Base-by-base conservation (phyloP, 208 protist species). In the Leishmania tarentolae region DNA sequence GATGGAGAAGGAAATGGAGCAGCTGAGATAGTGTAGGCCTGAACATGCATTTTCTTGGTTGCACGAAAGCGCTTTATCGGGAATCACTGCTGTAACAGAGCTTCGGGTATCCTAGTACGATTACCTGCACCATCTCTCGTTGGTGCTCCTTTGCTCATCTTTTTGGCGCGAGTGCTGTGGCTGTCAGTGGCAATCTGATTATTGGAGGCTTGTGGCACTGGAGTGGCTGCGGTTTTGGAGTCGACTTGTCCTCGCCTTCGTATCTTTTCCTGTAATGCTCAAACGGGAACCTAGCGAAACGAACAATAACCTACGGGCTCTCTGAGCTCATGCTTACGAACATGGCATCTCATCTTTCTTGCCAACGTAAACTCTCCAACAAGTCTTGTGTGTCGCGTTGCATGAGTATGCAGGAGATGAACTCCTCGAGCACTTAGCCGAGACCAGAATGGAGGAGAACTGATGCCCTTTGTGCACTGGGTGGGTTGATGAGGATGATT, bases 251-350 rank as follows among this genome's bases (percentile, higher is more conserved):
- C 69, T 40, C 69, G 28, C 44, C 69, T 21, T 73, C 40, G 6
- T 73, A 53, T 50, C 46, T 73, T 73, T 53, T 53, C 50, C 50
- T 53, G 69, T 73, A 73, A 75, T 75, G 42, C 42, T 53, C 21
- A 57, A 44, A 57, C 68, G 31, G 46, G 63, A 44, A 44, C 40
- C 19, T 44, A 61, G 28, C 44, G 40, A 53, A 57, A 57, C 72
- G 44, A 79, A 35, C 61, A 59, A 37, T 9, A 31, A 80, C 15
- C 13, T 17, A 50, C 50, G 3, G 52, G 69, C 40, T 52, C 65
- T 15, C 40, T 3, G 13, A 13, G 40, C 0, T 28, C 44, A 52
- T 31, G 6, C 11, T 19, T 50, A 24, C 21, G 44, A 28, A 31
- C 37, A 73, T 3, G 44, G 8, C 42, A 73, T 47, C 68, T 19